phyloP scores from a whole-genome alignment of 148 eudicot genomes.

The Vaccinium vitisidaea region DNA sequence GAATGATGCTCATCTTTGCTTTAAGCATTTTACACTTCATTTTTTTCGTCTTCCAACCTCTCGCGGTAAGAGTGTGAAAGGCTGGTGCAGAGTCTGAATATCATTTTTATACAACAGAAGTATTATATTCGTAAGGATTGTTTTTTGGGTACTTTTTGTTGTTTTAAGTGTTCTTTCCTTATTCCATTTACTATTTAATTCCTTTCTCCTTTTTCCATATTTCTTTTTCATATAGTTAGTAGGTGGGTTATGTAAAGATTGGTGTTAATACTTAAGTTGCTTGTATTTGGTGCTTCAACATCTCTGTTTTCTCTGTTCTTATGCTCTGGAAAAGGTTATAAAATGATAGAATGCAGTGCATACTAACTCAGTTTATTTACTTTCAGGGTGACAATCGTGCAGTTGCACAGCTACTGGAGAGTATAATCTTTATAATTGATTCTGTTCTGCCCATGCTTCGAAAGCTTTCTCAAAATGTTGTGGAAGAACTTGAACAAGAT shows the following conservation, averaged over 20 bases:
- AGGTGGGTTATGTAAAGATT: background rate
- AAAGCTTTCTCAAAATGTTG: slow-evolving; percentile 72
- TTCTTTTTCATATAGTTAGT: background rate
- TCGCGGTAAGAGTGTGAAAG: background rate
- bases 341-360: background rate
- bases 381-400: slow-evolving; percentile 78
- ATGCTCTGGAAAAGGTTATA: background rate
- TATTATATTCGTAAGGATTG: background rate
- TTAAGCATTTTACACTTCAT: background rate
- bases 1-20: background rate
- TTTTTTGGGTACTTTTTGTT: background rate
- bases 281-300: background rate
- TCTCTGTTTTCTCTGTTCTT: background rate
- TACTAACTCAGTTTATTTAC: slow-evolving; percentile 21
- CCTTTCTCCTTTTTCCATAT: background rate
- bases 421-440: slow-evolving; percentile 78
- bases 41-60: background rate
- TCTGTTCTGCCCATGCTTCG: slow-evolving; percentile 84
- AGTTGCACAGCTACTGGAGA: slow-evolving; percentile 75
- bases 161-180: background rate
- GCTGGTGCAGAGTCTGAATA: background rate
- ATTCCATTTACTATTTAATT: background rate
- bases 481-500: slow-evolving; percentile 94
- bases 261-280: background rate
- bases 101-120: background rate